Conservation (phyloP, 805 yeast genomes). For the Diddensiella transvaalensis region DNA sequence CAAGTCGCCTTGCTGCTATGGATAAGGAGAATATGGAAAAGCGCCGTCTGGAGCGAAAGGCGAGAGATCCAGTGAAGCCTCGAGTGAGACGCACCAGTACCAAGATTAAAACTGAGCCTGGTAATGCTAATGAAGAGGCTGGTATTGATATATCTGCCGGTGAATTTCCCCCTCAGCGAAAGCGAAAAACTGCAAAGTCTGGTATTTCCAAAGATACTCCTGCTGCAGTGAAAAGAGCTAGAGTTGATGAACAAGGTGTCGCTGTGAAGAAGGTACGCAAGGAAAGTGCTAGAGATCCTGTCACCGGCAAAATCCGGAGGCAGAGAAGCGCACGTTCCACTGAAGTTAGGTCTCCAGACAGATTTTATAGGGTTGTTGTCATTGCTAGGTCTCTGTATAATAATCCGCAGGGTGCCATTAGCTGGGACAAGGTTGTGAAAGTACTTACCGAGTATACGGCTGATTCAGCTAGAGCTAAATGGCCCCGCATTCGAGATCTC, state of each 20-base stretch:
- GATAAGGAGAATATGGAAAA: slow-evolving; percentile 4
- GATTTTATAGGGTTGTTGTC: slow-evolving; percentile 60
- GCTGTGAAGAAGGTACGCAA: background rate
- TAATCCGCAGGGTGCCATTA: slow-evolving; percentile 52
- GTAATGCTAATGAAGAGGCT: background rate
- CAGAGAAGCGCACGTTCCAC: slow-evolving; percentile 1
- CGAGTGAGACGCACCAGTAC: background rate
- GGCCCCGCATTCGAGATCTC: slow-evolving; percentile 65
- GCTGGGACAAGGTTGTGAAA: slow-evolving; percentile 58
- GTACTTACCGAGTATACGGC: slow-evolving; percentile 44
- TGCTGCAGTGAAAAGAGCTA: background rate
- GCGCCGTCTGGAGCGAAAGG: background rate
- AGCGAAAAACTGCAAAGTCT: background rate
- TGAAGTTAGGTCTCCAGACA: slow-evolving; percentile 40
- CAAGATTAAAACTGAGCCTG: background rate
- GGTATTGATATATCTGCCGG: background rate
- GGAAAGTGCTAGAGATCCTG: slow-evolving; percentile 3
- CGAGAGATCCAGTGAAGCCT: background rate
- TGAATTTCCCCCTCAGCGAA: background rate
- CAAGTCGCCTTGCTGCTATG: slow-evolving; percentile 1
- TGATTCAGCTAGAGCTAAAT: slow-evolving; percentile 52
- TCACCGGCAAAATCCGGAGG: slow-evolving; percentile 8
- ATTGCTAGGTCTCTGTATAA: slow-evolving; percentile 52
- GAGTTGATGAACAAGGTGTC: slow-evolving; percentile 2
- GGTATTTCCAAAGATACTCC: background rate